phyloP scores from a whole-genome alignment of 2,329 filamentous ascomycete genomes.

The Colletotrichum spinosum region DNA sequence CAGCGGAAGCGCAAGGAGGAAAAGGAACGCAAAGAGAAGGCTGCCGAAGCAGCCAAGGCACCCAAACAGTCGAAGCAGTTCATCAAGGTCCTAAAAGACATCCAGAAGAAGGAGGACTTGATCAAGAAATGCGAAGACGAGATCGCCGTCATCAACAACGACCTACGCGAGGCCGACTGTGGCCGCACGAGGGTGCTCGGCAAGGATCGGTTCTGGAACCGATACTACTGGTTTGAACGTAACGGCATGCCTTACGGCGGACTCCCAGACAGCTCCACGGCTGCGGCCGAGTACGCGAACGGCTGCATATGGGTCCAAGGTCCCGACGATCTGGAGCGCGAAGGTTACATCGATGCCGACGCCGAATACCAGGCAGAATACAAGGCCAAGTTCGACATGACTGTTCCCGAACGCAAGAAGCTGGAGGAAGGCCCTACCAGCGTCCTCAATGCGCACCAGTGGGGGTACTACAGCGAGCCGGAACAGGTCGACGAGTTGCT shows the following conservation, averaged over 20 bases:
- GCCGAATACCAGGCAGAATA: constrained; percentile 81
- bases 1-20: constrained; percentile 83
- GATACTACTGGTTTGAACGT: constrained; percentile 99
- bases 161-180: constrained; percentile 93
- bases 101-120: constrained; percentile 85
- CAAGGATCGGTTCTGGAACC: constrained; percentile 97
- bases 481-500: constrained; percentile 83
- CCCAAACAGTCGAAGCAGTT: constrained; percentile 90
- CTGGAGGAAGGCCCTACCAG: constrained; percentile 86
- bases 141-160: constrained; percentile 87
- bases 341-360: constrained; percentile 85
- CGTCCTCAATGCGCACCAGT: constrained; percentile 81
- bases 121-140: constrained; percentile 87
- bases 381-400: constrained; percentile 80
- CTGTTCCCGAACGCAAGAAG: constrained; percentile 85
- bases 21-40: constrained; percentile 67
- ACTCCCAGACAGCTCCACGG: constrained; percentile 88
- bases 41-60: constrained; percentile 72
- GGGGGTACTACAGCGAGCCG: constrained; percentile 91
- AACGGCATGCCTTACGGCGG: constrained; percentile 98
- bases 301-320: constrained; percentile 97
- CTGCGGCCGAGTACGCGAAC: constrained; percentile 89
- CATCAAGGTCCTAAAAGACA: constrained; percentile 86
- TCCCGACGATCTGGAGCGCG: constrained; percentile 86
- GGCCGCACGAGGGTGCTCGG: constrained; percentile 90